Evolutionary conservation across 2,329 filamentous ascomycete genomes (phyloP), one percentile per base, ranked within the genome.

Genomic region (Leptographium procerum): DNA sequence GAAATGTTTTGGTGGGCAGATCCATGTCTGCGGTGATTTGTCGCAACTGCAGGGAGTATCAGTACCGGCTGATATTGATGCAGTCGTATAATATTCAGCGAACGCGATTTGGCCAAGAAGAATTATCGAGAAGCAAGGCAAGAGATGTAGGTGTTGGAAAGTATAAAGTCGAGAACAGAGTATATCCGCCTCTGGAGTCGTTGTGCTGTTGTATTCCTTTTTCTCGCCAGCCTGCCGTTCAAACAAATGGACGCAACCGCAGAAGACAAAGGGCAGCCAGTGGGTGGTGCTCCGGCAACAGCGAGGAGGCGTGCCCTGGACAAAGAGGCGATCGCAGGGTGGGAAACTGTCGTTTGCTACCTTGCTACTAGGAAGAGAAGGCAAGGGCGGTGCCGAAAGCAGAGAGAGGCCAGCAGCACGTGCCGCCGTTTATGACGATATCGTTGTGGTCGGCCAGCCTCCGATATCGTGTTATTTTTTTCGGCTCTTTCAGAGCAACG

Each of bases 21-120:
- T 65, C 63, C 64, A 65, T 65, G 50, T 31, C 53, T 31, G 53
- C 28, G 34, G 52, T 40, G 33, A 13, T 14, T 33, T 13, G 51
- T 36, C 33, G 33, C 13, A 43, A 13, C 22, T 40, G 14, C 31
- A 14, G 31, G 14, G 7, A 22, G n/a, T 34, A 54, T 54, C 52
- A 54, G 52, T 40, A 40, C 52, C 52, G 52, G 52, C 52, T 54
- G 52, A 54, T 54, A 36, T 54, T 7, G 29, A 26, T 16, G 24
- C 24, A 16, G 16, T 43, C 16, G 40, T 43, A 33, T 33, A 19
- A 7, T 9, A 22, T 43, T 19, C 9, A 43, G 8, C 40, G 16
- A n/a, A 19, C 36, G 36, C 36, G 36, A 40, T 19, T 40, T 9
- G 36, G 36, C n/a, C 13, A 40, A 19, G 36, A 1, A 13, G 8